Conservation (phyloP, 768 basidiomycete genomes). For the Mycena albidolilacea region DNA sequence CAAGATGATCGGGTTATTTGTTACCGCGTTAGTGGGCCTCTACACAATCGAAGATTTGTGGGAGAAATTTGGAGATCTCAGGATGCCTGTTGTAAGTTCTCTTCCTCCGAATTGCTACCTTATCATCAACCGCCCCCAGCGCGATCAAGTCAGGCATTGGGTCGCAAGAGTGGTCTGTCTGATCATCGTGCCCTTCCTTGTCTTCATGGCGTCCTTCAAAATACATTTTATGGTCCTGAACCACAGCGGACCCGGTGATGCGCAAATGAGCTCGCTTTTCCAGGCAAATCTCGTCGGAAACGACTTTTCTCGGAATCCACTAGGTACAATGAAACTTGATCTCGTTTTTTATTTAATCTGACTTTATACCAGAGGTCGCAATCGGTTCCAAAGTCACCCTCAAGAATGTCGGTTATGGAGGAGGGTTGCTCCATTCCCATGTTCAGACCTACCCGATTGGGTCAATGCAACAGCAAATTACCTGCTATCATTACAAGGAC, state of each 20-base stretch:
- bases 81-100: slow-evolving; percentile 85
- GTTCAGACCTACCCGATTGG: slow-evolving; percentile 95
- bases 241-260: slow-evolving; percentile 95
- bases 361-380: slow-evolving; percentile 75
- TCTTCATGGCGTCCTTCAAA: slow-evolving; percentile 97
- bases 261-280: slow-evolving; percentile 99
- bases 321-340: slow-evolving; percentile 64
- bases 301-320: slow-evolving; percentile 91
- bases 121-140: slow-evolving; percentile 59
- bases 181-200: slow-evolving; percentile 90
- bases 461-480: slow-evolving; percentile 95
- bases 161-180: slow-evolving; percentile 86
- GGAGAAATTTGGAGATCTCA: slow-evolving; percentile 97
- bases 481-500: slow-evolving; percentile 99
- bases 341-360: background rate
- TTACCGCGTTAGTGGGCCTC: slow-evolving; percentile 93
- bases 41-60: slow-evolving; percentile 99
- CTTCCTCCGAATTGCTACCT: background rate
- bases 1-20: slow-evolving; percentile 97
- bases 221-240: slow-evolving; percentile 95
- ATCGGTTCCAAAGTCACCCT: slow-evolving; percentile 92
- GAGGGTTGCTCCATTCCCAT: slow-evolving; percentile 96
- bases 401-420: slow-evolving; percentile 98
- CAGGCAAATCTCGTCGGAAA: slow-evolving; percentile 97
- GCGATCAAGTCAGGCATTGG: slow-evolving; percentile 93